These are phyloP conservation scores for Purshia tridentata DNA, from an alignment of 306 rosid genomes.

Conservation along the genomic window DNA sequence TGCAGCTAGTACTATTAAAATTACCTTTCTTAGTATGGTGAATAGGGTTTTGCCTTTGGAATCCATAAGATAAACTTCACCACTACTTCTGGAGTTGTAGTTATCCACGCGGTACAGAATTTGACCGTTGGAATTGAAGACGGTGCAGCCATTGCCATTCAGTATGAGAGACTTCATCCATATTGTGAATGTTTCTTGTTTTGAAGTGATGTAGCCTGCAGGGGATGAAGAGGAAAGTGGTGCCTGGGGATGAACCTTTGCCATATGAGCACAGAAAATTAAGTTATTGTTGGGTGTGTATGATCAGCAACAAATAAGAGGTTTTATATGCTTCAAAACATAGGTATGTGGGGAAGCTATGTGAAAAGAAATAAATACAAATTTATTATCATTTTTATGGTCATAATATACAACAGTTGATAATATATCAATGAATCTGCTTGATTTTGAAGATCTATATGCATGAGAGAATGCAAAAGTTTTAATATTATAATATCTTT, in stretches of 20 bases:
- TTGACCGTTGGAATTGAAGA: constrained; percentile 60
- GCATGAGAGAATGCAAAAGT: not conserved
- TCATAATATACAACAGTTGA: not conserved
- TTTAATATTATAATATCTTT: not conserved
- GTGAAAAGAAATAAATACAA: not conserved
- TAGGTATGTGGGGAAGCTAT: not conserved
- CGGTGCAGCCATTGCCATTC: constrained; percentile 66
- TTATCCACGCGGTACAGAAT: constrained; percentile 67
- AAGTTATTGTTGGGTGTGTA: not conserved
- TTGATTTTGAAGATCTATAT: not conserved
- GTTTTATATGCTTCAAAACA: constrained; percentile 25
- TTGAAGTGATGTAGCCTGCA: constrained; percentile 38
- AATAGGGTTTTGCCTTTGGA: constrained; percentile 51
- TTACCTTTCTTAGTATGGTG: constrained; percentile 59
- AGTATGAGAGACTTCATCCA: constrained; percentile 79
- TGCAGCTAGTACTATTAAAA: not conserved
- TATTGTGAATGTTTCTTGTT: constrained; percentile 65
- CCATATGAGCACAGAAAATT: constrained; percentile 25
- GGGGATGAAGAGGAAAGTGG: constrained; percentile 28
- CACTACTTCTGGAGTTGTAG: constrained; percentile 43
- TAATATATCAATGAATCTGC: not conserved
- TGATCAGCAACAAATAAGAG: constrained; percentile 7
- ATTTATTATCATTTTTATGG: not conserved
- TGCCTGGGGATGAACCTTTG: constrained; percentile 49
- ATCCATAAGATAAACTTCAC: constrained; percentile 74